Percentiles rank a stretch among this genome's conserved stretches.
These are phyloP conservation scores for Kazachstania taianensis DNA, from an alignment of 805 yeast genomes.

Conservation along the genomic window DNA sequence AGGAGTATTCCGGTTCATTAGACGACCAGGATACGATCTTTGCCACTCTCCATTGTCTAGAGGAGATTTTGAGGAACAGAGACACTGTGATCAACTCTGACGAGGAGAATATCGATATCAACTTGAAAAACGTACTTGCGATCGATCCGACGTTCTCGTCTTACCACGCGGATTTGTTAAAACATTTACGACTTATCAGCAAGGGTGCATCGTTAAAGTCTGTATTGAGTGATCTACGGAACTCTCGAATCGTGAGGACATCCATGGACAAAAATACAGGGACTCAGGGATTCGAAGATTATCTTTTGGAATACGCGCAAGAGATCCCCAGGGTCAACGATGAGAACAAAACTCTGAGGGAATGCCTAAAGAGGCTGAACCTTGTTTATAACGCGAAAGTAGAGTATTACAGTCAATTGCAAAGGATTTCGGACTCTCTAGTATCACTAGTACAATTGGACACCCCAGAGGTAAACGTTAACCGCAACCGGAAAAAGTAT, in stretches of 20 bases:
- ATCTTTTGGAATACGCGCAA: conserved; percentile 17
- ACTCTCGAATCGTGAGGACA: conserved; percentile 17
- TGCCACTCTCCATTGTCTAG: conserved; percentile 45
- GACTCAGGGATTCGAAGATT: conserved; percentile 16
- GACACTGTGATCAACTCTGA: conserved; percentile 21
- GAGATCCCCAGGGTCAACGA: conserved; percentile 14
- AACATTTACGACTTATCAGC: conserved; percentile 12
- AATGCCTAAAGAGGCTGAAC: conserved; percentile 43
- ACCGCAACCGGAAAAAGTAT: conserved; percentile 17
- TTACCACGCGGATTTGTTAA: conserved; percentile 25
- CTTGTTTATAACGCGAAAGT: conserved; percentile 70
- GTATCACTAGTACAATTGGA: conserved; percentile 34
- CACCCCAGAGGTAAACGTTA: conserved; percentile 8
- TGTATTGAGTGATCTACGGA: conserved; percentile 28
- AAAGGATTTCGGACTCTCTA: conserved; percentile 77
- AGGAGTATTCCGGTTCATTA: conserved; percentile 68
- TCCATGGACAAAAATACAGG: conserved; percentile 5
- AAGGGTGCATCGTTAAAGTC: conserved; percentile 24
- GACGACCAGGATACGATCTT: conserved; percentile 66
- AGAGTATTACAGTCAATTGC: conserved; percentile 75
- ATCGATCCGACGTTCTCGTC: conserved; percentile 21
- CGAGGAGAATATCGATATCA: conserved; percentile 15
- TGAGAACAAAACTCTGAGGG: conserved; percentile 27
- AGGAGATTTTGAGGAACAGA: conserved; percentile 38
- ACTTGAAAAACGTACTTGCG: conserved; percentile 11